These are phyloP conservation scores for Endotrypanum monterogeii DNA, from an alignment of 208 protist species.

Conservation along the genomic window DNA sequence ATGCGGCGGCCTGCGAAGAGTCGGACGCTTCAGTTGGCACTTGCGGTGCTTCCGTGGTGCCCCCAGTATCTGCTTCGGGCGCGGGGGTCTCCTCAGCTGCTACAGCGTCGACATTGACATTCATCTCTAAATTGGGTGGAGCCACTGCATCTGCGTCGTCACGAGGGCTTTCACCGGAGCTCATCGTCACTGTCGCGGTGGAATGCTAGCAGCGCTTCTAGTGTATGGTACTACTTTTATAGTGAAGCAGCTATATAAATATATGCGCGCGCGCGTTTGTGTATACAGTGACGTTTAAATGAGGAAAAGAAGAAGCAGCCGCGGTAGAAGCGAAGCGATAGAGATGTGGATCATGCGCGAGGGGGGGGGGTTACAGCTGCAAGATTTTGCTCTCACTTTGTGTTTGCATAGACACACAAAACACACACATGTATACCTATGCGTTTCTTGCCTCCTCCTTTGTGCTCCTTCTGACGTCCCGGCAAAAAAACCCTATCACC, in stretches of 20 bases:
- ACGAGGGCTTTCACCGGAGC: background rate
- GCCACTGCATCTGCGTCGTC: background rate
- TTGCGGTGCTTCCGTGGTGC: background rate
- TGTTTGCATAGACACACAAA: background rate
- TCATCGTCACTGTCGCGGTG: background rate
- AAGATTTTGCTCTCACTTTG: no score
- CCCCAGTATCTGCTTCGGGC: background rate
- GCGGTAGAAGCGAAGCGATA: no score
- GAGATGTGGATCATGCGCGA: background rate
- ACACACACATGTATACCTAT: no score
- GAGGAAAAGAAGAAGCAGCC: background rate
- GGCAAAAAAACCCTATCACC: no score
- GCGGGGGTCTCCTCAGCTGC: background rate
- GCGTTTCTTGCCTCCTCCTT: no score
- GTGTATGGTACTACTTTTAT: background rate
- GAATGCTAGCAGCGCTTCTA: no score
- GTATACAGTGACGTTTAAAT: background rate
- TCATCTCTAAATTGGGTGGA: background rate
- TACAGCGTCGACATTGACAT: background rate
- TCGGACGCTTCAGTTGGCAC: background rate
- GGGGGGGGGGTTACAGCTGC: background rate
- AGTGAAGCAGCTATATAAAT: background rate
- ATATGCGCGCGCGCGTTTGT: background rate
- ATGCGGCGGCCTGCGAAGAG: background rate
- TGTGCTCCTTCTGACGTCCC: no score